A percentile compares a stretch with the other conserved stretches of the same genome.
phyloP scores from a whole-genome alignment of 2,329 filamentous ascomycete species.

The Remersonia thermophila region DNA sequence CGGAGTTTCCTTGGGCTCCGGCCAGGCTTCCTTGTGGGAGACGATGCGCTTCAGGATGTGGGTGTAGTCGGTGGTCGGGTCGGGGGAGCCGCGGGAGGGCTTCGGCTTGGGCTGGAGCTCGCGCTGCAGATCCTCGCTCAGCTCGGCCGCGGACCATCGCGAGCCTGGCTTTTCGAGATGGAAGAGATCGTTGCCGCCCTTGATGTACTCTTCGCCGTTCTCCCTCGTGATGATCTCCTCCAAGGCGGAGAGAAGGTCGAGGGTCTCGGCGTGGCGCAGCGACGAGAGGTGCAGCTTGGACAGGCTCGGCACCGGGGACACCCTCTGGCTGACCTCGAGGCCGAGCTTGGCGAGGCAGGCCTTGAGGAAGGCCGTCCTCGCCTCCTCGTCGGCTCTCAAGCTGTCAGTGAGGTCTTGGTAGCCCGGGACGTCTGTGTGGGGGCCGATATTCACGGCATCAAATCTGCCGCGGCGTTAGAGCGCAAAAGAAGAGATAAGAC shows the following conservation, averaged over 20 bases:
- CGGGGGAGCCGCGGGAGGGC: constrained; percentile 13
- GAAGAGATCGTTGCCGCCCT: constrained; percentile 74
- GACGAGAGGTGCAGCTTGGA: constrained; percentile 76
- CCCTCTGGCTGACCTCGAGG: constrained; percentile 61
- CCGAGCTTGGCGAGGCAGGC: constrained; percentile 70
- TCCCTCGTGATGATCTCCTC: constrained; percentile 55
- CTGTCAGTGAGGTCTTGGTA: constrained; percentile 60
- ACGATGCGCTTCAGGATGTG: constrained; percentile 61
- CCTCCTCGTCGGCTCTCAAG: constrained; percentile 55
- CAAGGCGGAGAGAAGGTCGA: constrained; percentile 53
- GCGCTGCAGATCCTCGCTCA: constrained; percentile 39
- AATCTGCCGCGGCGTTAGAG: constrained; percentile 47
- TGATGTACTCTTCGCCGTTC: constrained; percentile 58
- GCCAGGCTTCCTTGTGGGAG: constrained; percentile 55
- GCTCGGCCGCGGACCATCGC: constrained; percentile 42
- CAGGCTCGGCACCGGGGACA: constrained; percentile 60
- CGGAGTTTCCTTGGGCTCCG: constrained; percentile 61
- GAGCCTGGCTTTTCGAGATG: constrained; percentile 56
- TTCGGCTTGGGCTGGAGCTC: constrained; percentile 18
- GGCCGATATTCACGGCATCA: constrained; percentile 62
- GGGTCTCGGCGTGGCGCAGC: constrained; percentile 48
- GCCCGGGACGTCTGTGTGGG: constrained; percentile 50
- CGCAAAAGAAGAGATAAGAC: neutral
- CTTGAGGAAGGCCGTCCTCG: constrained; percentile 63
- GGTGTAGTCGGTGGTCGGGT: constrained; percentile 47